Evolutionary conservation across 129 eudicot species (phyloP).

Genomic region (Lonicera japonica): DNA sequence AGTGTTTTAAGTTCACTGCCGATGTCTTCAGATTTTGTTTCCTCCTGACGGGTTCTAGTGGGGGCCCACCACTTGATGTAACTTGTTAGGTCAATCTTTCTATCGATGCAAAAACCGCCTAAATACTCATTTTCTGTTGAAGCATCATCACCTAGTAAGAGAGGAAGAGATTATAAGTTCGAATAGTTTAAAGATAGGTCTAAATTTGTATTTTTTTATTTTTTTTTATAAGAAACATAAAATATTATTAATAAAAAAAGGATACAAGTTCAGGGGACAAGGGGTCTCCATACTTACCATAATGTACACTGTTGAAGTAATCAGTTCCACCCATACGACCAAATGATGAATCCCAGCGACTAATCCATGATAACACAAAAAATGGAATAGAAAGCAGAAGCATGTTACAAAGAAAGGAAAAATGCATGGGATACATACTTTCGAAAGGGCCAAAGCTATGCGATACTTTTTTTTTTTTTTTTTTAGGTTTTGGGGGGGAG

Average conservation of each 20-base stretch:
- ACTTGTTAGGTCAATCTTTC: constrained; percentile 81
- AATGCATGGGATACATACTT: background rate
- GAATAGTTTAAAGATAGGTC: background rate
- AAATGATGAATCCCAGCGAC: constrained; percentile 80
- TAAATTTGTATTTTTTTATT: constrained; percentile 4
- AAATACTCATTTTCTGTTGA: constrained; percentile 54
- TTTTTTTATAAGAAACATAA: too few species aligned
- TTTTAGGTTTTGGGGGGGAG: too few species aligned
- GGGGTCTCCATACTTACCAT: too few species aligned
- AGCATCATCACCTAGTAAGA: constrained; percentile 64
- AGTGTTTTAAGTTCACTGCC: constrained; percentile 59
- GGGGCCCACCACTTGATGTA: constrained; percentile 95
- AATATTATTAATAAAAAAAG: too few species aligned
- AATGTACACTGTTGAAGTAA: constrained; percentile 47
- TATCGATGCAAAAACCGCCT: constrained; percentile 56
- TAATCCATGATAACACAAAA: constrained; percentile 19
- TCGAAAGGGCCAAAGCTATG: too few species aligned
- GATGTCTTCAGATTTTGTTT: constrained; percentile 55
- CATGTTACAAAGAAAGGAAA: constrained; percentile 9
- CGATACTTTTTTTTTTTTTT: too few species aligned
- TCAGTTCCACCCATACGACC: constrained; percentile 70
- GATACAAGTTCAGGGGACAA: too few species aligned
- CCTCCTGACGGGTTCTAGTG: constrained; percentile 57
- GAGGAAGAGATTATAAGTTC: constrained; percentile 6
- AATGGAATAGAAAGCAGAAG: constrained; percentile 13